These are phyloP conservation scores for Ciborinia camelliae DNA, from an alignment of 2,329 filamentous ascomycete species.

Conservation along the genomic window DNA sequence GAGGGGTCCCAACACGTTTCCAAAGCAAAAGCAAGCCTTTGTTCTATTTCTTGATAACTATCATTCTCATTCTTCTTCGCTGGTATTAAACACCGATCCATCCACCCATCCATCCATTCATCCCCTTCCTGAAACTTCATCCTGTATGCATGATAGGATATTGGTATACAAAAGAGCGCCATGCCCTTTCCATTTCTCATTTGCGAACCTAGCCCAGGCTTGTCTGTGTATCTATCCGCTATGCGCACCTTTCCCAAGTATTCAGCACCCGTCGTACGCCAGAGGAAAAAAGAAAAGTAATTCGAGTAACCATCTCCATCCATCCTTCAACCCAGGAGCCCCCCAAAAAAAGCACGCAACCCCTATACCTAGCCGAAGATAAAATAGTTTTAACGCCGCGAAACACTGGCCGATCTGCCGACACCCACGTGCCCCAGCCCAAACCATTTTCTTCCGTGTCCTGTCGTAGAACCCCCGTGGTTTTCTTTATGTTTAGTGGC, in stretches of 20 bases:
- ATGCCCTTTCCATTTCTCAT: background rate
- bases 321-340: background rate
- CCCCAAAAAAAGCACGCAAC: no score
- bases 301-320: background rate
- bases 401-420: conserved; percentile 6
- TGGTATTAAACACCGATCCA: no score
- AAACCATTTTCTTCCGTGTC: conserved; percentile 25
- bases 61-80: no score
- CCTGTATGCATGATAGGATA: background rate
- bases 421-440: conserved; percentile 18
- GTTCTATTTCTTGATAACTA: no score
- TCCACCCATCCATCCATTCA: no score
- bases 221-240: conserved; percentile 4
- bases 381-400: background rate
- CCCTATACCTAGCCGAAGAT: background rate
- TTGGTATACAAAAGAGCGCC: conserved; percentile 16
- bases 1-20: no score
- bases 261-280: background rate
- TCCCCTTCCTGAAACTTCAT: background rate
- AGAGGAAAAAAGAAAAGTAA: background rate
- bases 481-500: background rate
- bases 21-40: no score
- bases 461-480: background rate
- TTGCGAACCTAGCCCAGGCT: background rate
- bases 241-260: no score